Base-by-base conservation (phyloP, 768 basidiomycete genomes). In the Mycena kentingensis region DNA sequence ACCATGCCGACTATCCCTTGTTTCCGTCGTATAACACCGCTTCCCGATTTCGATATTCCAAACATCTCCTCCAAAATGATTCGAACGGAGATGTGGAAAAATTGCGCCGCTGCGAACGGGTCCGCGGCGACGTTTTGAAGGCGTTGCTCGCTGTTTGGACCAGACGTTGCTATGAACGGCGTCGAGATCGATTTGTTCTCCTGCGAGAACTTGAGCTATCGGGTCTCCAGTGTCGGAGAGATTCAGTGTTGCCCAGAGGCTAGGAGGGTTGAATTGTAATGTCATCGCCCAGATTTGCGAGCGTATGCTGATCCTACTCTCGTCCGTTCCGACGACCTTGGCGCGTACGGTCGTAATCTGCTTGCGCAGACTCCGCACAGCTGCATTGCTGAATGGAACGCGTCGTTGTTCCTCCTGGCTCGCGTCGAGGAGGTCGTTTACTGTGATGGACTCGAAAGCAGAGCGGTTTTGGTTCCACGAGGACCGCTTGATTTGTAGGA, bases 191-290 rank as follows among this genome's bases (percentile, higher is more conserved):
- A 78, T 75, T 0, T 71, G 48, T 41, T 62, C 66, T 0, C 74
- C 74, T 0, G 65, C 65, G 28, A 77, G 67, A 0, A 76, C 54
- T 54, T 75, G 74, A 0, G 69, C 69, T 21, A 78, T 67, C 0
- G 77, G 77, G 52, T 78, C 74, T 27, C 74, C 68, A 0, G 70
- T 46, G 53, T 79, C 74, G 0, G 51, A 45, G 1, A 72, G 73
- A 53, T 1, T 58, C 4, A 79, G 67, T 0, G 77, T 79, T 3
- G 73, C 54, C 77, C 78, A 79, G 0, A 78, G 19, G 1, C 42
- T 55, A 0, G 74, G 73, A 5, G 70, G 68, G 15, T 62, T 62
- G 19, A 55, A 53, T 5, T 58, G 22, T 0, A 73, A 18, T 2
- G 60, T 61, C 0, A 67, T 74, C 6, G 62, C 59, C 73, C 74